Evolutionary conservation across 768 basidiomycete genomes (phyloP).

Genomic region (Boletus rex-veris): DNA sequence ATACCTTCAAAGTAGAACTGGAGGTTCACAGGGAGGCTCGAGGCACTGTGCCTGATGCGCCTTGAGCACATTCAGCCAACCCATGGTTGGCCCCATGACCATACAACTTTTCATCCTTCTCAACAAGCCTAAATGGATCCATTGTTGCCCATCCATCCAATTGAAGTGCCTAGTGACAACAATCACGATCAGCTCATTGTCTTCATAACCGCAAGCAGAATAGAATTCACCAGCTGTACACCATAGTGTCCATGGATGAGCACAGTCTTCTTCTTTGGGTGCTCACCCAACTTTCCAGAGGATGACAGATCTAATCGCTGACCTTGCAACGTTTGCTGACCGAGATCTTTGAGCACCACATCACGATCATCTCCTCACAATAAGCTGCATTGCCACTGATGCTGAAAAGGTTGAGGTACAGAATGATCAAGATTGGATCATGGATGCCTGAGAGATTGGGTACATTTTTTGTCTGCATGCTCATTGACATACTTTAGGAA

Average conservation of each 20-base stretch:
- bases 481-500: too few species aligned
- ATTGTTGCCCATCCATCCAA: slow-evolving; percentile 88
- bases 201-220: not conserved
- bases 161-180: slow-evolving; percentile 30
- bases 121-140: slow-evolving; percentile 74
- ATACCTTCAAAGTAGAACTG: slow-evolving; percentile 94
- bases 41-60: slow-evolving; percentile 67
- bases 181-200: too few species aligned
- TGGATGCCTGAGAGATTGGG: not conserved
- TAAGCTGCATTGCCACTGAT: slow-evolving; percentile 68
- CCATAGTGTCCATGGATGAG: slow-evolving; percentile 94
- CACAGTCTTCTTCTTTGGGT: slow-evolving; percentile 89
- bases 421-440: not conserved
- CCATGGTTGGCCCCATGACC: slow-evolving; percentile 83
- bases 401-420: slow-evolving; percentile 32
- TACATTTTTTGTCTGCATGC: too few species aligned
- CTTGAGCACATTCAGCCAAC: slow-evolving; percentile 88
- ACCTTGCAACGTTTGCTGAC: slow-evolving; percentile 70
- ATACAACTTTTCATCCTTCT: slow-evolving; percentile 57
- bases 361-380: slow-evolving; percentile 74
- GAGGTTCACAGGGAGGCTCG: slow-evolving; percentile 84
- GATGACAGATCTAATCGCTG: slow-evolving; percentile 68
- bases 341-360: slow-evolving; percentile 79
- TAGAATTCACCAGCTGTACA: slow-evolving; percentile 73
- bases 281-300: slow-evolving; percentile 78